Evolutionary conservation across 2,329 filamentous ascomycete species (phyloP).

Genomic region (Pyrenophora teres): DNA sequence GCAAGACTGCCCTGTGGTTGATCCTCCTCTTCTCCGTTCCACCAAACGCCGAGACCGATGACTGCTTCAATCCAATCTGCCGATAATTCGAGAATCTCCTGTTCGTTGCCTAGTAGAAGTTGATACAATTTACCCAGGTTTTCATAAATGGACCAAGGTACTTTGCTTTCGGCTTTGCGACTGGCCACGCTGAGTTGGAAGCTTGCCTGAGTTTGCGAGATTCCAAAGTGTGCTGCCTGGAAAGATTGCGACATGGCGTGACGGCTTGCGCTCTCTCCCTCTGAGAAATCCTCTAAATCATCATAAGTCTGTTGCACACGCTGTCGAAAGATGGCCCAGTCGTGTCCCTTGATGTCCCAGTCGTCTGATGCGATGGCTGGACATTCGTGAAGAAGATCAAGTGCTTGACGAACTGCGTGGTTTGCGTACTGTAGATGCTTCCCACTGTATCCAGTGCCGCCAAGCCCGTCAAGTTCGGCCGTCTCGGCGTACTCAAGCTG

Average conservation of each 20-base stretch:
- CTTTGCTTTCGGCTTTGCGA: conserved; percentile 77
- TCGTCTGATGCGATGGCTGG: conserved; percentile 68
- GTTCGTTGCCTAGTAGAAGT: conserved; percentile 74
- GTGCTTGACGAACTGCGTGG: conserved; percentile 69
- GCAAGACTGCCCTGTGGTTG: conserved; percentile 50
- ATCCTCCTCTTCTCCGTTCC: conserved; percentile 73
- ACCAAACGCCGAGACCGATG: conserved; percentile 84
- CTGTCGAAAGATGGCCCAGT: conserved; percentile 84
- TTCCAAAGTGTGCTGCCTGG: conserved; percentile 47
- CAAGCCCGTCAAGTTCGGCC: conserved; percentile 64
- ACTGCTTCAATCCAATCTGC: conserved; percentile 94
- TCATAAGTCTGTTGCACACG: conserved; percentile 71
- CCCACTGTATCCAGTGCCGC: conserved; percentile 71
- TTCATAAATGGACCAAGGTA: conserved; percentile 90
- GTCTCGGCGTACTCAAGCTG: conserved; percentile 78
- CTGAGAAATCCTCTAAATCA: conserved; percentile 76
- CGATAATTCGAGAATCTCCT: conserved; percentile 75
- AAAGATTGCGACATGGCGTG: conserved; percentile 52
- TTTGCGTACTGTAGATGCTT: conserved; percentile 78
- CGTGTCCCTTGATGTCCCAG: conserved; percentile 81
- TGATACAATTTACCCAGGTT: conserved; percentile 80
- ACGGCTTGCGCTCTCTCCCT: conserved; percentile 65
- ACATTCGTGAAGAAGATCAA: conserved; percentile 72
- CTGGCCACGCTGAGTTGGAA: conserved; percentile 70
- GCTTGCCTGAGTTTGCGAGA: conserved; percentile 55